Percentiles rank a stretch among this genome's conserved stretches.
phyloP scores from a whole-genome alignment of 2,329 filamentous ascomycete species.

The Colletotrichum eleusines region DNA sequence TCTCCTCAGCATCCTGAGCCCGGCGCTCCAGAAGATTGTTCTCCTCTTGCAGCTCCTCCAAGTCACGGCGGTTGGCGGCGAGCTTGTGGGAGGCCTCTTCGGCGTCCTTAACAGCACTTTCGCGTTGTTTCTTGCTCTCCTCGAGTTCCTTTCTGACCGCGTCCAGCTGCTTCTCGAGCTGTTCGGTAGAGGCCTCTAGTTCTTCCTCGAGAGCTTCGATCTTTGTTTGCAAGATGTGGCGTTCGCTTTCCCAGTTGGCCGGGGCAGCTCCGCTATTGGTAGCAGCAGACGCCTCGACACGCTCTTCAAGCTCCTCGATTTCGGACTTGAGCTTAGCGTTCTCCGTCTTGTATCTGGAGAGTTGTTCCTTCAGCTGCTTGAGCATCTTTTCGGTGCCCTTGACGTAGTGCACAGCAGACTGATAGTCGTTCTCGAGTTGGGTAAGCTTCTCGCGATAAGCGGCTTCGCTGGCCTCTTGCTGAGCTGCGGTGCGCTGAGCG shows the following conservation, averaged over 20 bases:
- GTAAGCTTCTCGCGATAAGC: constrained; percentile 93
- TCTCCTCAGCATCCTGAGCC: constrained; percentile 89
- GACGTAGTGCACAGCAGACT: constrained; percentile 97
- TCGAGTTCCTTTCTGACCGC: constrained; percentile 78
- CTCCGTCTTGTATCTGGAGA: constrained; percentile 90
- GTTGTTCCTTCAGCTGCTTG: constrained; percentile 96
- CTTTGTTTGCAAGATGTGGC: constrained; percentile 73
- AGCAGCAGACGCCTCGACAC: constrained; percentile 52
- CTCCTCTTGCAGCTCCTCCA: constrained; percentile 86
- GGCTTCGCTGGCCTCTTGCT: constrained; percentile 87
- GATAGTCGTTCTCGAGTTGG: constrained; percentile 96
- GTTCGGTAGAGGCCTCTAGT: constrained; percentile 72
- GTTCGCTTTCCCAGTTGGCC: constrained; percentile 81
- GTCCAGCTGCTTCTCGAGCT: constrained; percentile 79
- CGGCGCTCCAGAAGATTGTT: constrained; percentile 85
- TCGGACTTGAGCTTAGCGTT: constrained; percentile 87
- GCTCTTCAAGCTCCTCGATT: constrained; percentile 75
- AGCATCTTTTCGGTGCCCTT: constrained; percentile 99
- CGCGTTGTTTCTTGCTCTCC: constrained; percentile 75
- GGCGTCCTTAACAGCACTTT: constrained; percentile 69
- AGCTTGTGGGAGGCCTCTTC: constrained; percentile 70
- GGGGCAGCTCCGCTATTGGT: constrained; percentile 55
- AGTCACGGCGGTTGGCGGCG: constrained; percentile 70
- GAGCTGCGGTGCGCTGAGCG: constrained; percentile 79
- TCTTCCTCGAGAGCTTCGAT: constrained; percentile 78